A percentile compares a stretch with the other conserved stretches of the same genome.
These are phyloP conservation scores for Magnolia officinalis DNA, from an alignment of 164 flowering plant genomes.

Conservation along the genomic window DNA sequence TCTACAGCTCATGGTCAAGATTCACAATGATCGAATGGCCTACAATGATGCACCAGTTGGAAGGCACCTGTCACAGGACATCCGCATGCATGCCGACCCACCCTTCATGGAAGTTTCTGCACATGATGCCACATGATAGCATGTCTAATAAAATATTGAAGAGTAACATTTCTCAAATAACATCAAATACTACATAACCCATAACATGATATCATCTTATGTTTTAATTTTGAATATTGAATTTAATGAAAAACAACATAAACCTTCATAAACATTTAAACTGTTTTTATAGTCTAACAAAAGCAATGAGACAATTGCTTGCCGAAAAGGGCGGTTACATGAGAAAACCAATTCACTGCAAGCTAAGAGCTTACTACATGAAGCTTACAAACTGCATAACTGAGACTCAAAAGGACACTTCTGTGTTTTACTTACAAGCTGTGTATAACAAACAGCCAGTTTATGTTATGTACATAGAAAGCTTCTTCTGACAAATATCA, in stretches of 20 bases:
- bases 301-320: conserved; percentile 7
- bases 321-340: conserved; percentile 1
- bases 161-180: too few relatives aligned
- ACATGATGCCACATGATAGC: too few relatives aligned
- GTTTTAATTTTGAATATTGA: background rate
- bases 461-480: background rate
- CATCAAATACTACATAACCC: too few relatives aligned
- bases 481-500: background rate
- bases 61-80: too few relatives aligned
- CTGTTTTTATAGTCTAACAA: background rate
- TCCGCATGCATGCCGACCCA: too few relatives aligned
- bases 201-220: background rate
- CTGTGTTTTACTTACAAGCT: conserved; percentile 2
- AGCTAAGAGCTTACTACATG: conserved; percentile 1
- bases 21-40: too few relatives aligned
- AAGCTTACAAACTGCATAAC: background rate
- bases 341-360: conserved; percentile 3
- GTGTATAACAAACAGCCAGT: background rate
- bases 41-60: too few relatives aligned
- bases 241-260: background rate
- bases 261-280: background rate
- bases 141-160: too few relatives aligned
- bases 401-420: background rate
- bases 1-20: too few relatives aligned
- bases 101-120: too few relatives aligned